A percentile compares a stretch with the other conserved stretches of the same genome.
Conservation (phyloP, 2,329 filamentous ascomycete genomes). For the Arachnomyces sp. region DNA sequence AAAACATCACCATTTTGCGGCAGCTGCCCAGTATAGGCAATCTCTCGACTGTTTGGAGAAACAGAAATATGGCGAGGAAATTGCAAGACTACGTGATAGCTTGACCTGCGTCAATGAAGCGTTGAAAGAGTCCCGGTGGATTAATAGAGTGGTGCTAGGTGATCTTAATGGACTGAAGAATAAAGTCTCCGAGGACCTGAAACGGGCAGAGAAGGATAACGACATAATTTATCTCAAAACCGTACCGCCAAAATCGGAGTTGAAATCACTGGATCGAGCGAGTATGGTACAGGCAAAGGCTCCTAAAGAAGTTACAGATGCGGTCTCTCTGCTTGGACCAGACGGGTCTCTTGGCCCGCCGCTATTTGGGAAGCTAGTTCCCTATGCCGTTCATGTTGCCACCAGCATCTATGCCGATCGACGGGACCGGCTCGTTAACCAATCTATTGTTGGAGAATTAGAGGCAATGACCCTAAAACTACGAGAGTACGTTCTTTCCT, state of each 20-base stretch:
- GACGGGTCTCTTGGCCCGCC: constrained; percentile 73
- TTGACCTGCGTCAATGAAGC: constrained; percentile 77
- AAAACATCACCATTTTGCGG: constrained; percentile 95
- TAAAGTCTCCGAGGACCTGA: constrained; percentile 77
- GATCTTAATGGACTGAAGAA: constrained; percentile 79
- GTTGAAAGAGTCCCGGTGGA: constrained; percentile 72
- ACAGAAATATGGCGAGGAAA: constrained; percentile 88
- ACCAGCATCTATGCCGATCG: constrained; percentile 93
- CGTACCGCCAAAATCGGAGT: constrained; percentile 80
- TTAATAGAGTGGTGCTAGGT: constrained; percentile 72
- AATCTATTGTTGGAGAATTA: constrained; percentile 75
- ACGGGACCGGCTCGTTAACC: constrained; percentile 81
- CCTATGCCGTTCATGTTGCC: constrained; percentile 90
- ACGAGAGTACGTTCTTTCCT: constrained; percentile 51
- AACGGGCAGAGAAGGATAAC: constrained; percentile 90
- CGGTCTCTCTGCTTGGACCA: constrained; percentile 72
- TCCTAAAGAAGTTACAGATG: constrained; percentile 74
- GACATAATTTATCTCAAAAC: constrained; percentile 85
- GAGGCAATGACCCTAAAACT: constrained; percentile 73
- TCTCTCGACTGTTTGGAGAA: constrained; percentile 90
- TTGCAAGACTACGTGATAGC: constrained; percentile 76
- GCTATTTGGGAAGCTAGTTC: constrained; percentile 83
- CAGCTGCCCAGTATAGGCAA: constrained; percentile 85
- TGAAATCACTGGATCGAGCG: constrained; percentile 76
- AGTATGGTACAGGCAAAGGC: constrained; percentile 77